Conservation (phyloP, 495 filamentous ascomycete genomes). For the Tuber microsphaerosporum region DNA sequence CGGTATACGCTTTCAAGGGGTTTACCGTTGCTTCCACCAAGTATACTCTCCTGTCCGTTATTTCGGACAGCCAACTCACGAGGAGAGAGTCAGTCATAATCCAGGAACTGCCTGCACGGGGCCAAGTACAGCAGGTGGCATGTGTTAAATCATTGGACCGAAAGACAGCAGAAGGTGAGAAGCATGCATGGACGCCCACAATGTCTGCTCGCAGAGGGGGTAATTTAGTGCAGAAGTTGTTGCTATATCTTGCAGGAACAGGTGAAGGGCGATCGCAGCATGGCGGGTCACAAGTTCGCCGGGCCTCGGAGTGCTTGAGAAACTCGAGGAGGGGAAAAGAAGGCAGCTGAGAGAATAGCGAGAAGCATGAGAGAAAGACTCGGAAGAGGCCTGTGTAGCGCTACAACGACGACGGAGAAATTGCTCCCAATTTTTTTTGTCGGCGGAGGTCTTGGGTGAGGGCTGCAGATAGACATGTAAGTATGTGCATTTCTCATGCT, state of each 20-base stretch:
- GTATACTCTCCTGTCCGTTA: not conserved
- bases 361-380: slow-evolving; percentile 3
- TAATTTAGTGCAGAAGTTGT: slow-evolving; percentile 11
- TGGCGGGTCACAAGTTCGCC: slow-evolving; percentile 2
- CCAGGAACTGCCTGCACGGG: slow-evolving; percentile 1
- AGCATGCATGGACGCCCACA: not conserved
- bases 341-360: slow-evolving; percentile 12
- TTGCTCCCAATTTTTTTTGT: not conserved
- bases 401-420: not conserved
- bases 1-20: not conserved
- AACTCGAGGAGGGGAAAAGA: slow-evolving; percentile 5
- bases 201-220: not conserved
- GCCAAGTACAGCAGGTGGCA: slow-evolving; percentile 9
- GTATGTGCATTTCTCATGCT: not conserved
- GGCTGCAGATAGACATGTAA: not conserved
- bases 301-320: not conserved
- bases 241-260: slow-evolving; percentile 34
- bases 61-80: not conserved
- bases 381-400: not conserved
- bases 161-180: slow-evolving; percentile 10
- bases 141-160: slow-evolving; percentile 6
- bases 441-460: not conserved
- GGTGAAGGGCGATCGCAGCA: slow-evolving; percentile 23
- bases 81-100: not conserved
- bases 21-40: not conserved